phyloP scores from a whole-genome alignment of 768 basidiomycete genomes.

The Galerina sulciceps region DNA sequence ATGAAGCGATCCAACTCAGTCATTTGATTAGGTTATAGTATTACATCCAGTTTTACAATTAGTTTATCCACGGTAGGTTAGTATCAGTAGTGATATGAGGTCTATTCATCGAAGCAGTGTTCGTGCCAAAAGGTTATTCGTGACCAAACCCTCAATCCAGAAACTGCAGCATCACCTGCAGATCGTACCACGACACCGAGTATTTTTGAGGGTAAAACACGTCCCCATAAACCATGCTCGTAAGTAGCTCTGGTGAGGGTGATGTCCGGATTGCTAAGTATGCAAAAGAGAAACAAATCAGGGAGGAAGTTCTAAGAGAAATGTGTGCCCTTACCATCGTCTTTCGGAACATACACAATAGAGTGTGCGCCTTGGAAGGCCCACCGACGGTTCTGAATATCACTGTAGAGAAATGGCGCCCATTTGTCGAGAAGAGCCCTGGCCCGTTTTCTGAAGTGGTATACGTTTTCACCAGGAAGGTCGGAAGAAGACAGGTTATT shows the following conservation, averaged over 20 bases:
- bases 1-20: no score
- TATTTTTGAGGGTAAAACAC: constrained; percentile 13
- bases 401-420: constrained; percentile 1
- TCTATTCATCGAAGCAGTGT: no score
- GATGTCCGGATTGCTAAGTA: constrained; percentile 1
- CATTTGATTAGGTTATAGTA: no score
- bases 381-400: constrained; percentile 12
- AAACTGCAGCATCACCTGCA: constrained; percentile 6
- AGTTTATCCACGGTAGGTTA: no score
- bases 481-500: not conserved
- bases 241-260: not conserved
- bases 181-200: constrained; percentile 12
- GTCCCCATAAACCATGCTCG: constrained; percentile 10
- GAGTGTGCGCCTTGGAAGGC: constrained; percentile 15
- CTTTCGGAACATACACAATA: constrained; percentile 10
- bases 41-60: no score
- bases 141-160: not conserved
- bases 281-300: not conserved
- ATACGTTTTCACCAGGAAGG: constrained; percentile 14
- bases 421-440: constrained; percentile 12
- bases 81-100: no score
- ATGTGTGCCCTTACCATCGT: constrained; percentile 4
- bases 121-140: no score
- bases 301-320: no score
- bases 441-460: constrained; percentile 15